phyloP scores from a whole-genome alignment of 257 asterid species.

The Schizonepeta tenuifolia region DNA sequence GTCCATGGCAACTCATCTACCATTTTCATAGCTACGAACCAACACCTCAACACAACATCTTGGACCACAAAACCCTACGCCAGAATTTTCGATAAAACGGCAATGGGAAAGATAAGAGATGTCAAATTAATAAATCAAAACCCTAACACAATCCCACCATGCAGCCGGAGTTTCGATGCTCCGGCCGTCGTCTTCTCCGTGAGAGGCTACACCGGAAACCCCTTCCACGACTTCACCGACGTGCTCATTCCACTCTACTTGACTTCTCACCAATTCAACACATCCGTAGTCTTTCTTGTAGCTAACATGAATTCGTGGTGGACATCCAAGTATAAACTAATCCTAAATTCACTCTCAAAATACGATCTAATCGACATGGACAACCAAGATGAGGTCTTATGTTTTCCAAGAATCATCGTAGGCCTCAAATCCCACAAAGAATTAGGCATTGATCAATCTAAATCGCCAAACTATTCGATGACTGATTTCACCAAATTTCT shows the following conservation, averaged over 20 bases:
- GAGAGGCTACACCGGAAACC: slow-evolving; percentile 57
- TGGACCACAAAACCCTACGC: slow-evolving; percentile 56
- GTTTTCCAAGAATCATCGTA: slow-evolving; percentile 49
- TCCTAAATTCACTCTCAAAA: slow-evolving; percentile 45
- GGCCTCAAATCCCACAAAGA: slow-evolving; percentile 55
- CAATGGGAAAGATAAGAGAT: neutral
- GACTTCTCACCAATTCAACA: slow-evolving; percentile 47
- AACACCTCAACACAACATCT: neutral
- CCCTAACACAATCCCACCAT: slow-evolving; percentile 35
- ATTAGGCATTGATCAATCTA: slow-evolving; percentile 38
- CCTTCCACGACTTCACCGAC: slow-evolving; percentile 66
- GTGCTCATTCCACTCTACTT: slow-evolving; percentile 53
- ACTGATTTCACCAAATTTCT: slow-evolving; percentile 47
- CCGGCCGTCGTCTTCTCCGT: slow-evolving; percentile 62
- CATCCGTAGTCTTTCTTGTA: slow-evolving; percentile 43
- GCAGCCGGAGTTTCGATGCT: slow-evolving; percentile 37
- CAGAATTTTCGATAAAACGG: neutral
- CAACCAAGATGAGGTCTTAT: slow-evolving; percentile 41
- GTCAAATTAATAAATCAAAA: neutral
- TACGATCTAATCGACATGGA: slow-evolving; percentile 48
- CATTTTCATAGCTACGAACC: slow-evolving; percentile 42
- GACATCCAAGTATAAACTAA: slow-evolving; percentile 41
- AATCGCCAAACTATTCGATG: slow-evolving; percentile 34
- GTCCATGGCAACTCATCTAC: slow-evolving; percentile 53
- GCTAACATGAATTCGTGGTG: slow-evolving; percentile 40